Conservation (phyloP, 306 rosid species). For the Datisca glomerata region DNA sequence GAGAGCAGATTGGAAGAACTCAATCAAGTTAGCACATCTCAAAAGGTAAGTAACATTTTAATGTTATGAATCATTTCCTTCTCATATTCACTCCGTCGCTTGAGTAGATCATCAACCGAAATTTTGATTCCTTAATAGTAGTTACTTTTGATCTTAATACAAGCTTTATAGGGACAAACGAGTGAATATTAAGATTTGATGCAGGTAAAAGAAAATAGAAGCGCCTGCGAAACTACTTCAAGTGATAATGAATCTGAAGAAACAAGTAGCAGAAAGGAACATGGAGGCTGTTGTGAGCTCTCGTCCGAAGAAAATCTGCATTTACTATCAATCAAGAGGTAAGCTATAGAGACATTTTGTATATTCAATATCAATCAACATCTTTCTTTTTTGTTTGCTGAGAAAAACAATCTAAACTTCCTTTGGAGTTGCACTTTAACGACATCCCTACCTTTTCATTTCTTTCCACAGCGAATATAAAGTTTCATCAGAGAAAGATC, state of each 20-base stretch:
- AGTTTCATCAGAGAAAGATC: conserved; percentile 19
- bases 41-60: conserved; percentile 34
- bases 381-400: neutral
- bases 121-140: too few relatives aligned
- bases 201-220: conserved; percentile 29
- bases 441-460: conserved; percentile 8
- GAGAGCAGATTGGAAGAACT: conserved; percentile 54
- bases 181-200: too few relatives aligned
- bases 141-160: too few relatives aligned
- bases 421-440: too few relatives aligned
- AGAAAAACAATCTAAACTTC: too few relatives aligned
- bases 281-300: neutral
- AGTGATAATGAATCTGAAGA: conserved; percentile 10
- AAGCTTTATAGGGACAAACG: too few relatives aligned
- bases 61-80: too few relatives aligned
- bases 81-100: too few relatives aligned
- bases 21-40: conserved; percentile 28
- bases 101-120: too few relatives aligned
- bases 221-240: conserved; percentile 17
- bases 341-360: neutral
- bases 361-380: neutral
- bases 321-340: conserved; percentile 35
- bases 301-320: conserved; percentile 19
- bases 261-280: neutral
- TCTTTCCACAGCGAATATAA: conserved; percentile 21